Evolutionary conservation across 148 eudicot species (phyloP), one percentile per base, ranked within the genome.

Genomic region (Rhododendron mucronatum): DNA sequence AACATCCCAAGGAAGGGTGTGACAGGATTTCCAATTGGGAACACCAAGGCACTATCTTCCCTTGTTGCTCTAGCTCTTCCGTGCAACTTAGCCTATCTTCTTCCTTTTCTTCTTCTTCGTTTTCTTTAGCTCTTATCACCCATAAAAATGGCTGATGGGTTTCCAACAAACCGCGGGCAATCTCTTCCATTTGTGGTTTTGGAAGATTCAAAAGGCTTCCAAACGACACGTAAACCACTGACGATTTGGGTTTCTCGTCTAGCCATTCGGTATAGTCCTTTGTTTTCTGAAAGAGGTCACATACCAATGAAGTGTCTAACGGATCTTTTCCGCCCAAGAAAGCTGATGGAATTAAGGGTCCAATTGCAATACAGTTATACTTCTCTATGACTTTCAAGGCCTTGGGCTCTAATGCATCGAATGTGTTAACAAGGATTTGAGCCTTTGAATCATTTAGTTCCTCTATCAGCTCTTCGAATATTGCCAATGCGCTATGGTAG

Each of bases 201-300:
- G 88, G 65, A 2, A 92, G 37, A 18, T 83, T 87, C 0, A 89
- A 81, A 0, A 92, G 50, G 83, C 92, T 90, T 45, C 93, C 93
- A 74, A 92, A 92, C 0, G 93, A 90, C 51, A 92, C 85, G 33
- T 92, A 92, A 1, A 89, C 88, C 0, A 92, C 92, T 0, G 91
- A 88, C 0, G 91, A 86, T 50, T 84, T 41, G 21, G 88, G 86
- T n/a, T 89, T 88, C 0, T 88, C 86, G 77, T 89, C 63, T 2
- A 92, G 86, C 93, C 93, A 92, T 2, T 20, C n/a, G 48, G 90
- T 65, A 35, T 90, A 89, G 26, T 89, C 84, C 44, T 28, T 86
- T 13, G 89, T 82, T 45, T 67, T 12, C 28, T 75, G 80, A 53
- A 82, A 87, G 7, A 86, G 84, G 39, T 83, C 88, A 2, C 67